These are phyloP conservation scores for Ananas comosus DNA, from an alignment of 176 grass and related monocot species.

Conservation along the genomic window DNA sequence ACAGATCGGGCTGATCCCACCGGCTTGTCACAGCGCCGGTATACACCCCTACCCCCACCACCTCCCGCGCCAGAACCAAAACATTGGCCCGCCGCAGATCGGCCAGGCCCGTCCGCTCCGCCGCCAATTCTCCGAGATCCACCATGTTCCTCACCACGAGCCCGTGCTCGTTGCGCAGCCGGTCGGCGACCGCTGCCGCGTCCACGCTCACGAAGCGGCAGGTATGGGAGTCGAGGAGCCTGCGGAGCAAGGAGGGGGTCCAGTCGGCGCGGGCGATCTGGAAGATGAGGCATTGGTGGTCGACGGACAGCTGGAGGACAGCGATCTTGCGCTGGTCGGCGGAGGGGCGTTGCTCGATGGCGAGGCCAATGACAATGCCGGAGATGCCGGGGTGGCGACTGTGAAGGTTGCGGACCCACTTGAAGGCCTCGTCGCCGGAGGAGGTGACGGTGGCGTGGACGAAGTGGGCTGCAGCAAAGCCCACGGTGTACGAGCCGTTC, in stretches of 20 bases:
- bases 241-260: conserved; percentile 9
- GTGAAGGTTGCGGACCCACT: conserved; percentile 10
- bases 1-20: too few species aligned
- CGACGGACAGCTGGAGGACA: conserved; percentile 46
- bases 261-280: conserved; percentile 39
- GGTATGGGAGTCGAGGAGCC: conserved; percentile 17
- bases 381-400: conserved; percentile 13
- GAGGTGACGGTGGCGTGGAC: conserved; percentile 14
- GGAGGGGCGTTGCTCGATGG: conserved; percentile 34
- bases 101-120: too few species aligned
- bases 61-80: too few species aligned
- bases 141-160: neutral
- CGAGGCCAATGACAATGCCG: conserved; percentile 28
- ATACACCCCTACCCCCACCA: too few species aligned
- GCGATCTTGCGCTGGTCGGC: conserved; percentile 12
- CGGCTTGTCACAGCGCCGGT: too few species aligned
- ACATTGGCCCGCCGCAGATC: too few species aligned
- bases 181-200: conserved; percentile 10
- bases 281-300: conserved; percentile 40
- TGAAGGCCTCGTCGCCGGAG: neutral
- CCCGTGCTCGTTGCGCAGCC: conserved; percentile 5
- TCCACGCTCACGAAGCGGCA: conserved; percentile 44
- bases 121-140: too few species aligned
- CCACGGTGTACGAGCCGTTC: conserved; percentile 8
- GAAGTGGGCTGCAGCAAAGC: neutral